phyloP scores from a whole-genome alignment of 208 protist species.

The Trypanosomatidae sp. region DNA sequence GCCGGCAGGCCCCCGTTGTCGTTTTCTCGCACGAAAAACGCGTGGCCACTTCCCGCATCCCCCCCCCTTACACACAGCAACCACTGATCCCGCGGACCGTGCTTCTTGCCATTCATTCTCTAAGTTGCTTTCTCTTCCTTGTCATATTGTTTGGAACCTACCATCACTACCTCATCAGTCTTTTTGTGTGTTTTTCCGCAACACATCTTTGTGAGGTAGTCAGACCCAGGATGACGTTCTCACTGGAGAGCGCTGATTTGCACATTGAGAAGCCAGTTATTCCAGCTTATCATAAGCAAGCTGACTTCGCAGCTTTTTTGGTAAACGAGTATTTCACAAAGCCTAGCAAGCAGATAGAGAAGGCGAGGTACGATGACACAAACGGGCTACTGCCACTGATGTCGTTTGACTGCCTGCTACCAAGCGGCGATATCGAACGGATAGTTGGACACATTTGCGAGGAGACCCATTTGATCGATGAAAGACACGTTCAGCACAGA shows the following conservation, averaged over 20 bases:
- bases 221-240: neutral
- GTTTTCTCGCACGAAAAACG: neutral
- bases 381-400: slow-evolving; percentile 7
- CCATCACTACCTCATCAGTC: neutral
- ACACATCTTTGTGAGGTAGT: neutral
- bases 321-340: slow-evolving; percentile 25
- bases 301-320: slow-evolving; percentile 25
- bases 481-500: slow-evolving; percentile 20
- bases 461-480: slow-evolving; percentile 26
- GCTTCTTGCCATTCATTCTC: neutral
- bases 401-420: slow-evolving; percentile 5
- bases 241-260: neutral
- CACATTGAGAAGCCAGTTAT: neutral
- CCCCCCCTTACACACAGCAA: neutral
- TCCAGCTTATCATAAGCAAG: slow-evolving; percentile 1
- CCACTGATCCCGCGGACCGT: neutral
- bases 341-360: slow-evolving; percentile 7
- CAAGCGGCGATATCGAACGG: neutral
- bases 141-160: neutral
- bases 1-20: neutral
- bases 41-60: neutral
- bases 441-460: slow-evolving; percentile 14
- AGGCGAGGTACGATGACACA: slow-evolving; percentile 1
- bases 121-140: neutral
- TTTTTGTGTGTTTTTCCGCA: neutral